A percentile compares a stretch with the other conserved stretches of the same genome.
These are phyloP conservation scores for Phytophthora megakarya DNA, from an alignment of 352 stramenopile genomes.

Conservation along the genomic window DNA sequence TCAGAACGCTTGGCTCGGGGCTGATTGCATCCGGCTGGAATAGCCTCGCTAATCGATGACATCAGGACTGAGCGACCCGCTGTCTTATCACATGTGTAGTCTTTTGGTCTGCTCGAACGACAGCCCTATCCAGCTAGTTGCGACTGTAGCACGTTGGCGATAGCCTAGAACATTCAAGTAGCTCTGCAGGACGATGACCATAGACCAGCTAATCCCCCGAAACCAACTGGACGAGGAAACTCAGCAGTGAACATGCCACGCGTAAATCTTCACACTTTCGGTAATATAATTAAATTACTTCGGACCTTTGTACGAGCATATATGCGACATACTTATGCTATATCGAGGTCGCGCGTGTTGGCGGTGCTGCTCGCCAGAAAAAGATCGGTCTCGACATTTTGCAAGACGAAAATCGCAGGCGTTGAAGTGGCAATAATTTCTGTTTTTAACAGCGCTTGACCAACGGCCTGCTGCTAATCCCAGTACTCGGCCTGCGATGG, in stretches of 20 bases:
- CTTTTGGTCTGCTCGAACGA: not conserved
- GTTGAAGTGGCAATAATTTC: conserved; percentile 36
- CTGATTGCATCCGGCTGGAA: conserved; percentile 17
- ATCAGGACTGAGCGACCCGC: conserved; percentile 8
- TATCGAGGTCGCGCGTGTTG: conserved; percentile 6
- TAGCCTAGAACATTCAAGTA: conserved; percentile 18
- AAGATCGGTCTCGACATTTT: conserved; percentile 21
- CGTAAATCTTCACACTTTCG: conserved; percentile 10
- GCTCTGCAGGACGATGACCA: conserved; percentile 1
- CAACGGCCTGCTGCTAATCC: conserved; percentile 17
- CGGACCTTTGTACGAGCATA: conserved; percentile 6
- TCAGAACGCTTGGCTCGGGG: conserved; percentile 19
- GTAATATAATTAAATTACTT: conserved; percentile 32
- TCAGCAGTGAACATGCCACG: no score
- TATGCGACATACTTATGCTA: conserved; percentile 23
- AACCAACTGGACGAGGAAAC: not conserved
- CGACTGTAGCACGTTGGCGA: conserved; percentile 7
- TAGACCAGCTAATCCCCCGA: conserved; percentile 9
- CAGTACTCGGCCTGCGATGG: conserved; percentile 25
- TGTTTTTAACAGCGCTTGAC: conserved; percentile 33
- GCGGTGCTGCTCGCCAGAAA: conserved; percentile 23
- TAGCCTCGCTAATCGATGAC: conserved; percentile 20
- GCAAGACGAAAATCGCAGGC: conserved; percentile 19
- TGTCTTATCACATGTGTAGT: conserved; percentile 30
- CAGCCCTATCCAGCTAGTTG: conserved; percentile 20